Base-by-base conservation (phyloP, 768 basidiomycete species). In the Suillus spraguei region DNA sequence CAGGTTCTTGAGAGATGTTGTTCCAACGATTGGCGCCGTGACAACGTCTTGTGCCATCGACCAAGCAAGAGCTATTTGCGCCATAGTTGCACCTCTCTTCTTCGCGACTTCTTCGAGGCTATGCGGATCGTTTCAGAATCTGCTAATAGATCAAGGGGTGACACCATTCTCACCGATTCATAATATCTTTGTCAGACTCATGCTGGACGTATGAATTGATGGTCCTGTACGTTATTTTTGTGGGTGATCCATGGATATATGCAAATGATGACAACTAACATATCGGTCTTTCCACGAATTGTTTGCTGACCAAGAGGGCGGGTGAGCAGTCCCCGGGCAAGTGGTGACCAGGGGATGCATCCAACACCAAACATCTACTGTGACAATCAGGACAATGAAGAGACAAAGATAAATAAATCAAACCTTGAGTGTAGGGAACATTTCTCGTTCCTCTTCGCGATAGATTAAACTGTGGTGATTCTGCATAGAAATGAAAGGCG, bases 401-500 rank as follows among this genome's bases (percentile, higher is more conserved):
- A 60, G 22, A 14, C 46, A 33, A 39, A 35, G 5, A 28, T 17
- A 38, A 24, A 24, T 13, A 54, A n/a, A 50, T 47, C 32, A 28
- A 41, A 82, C 84, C 76, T 85, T 83, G 39, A 85, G 73, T 1
- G 82, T 82, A 3, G 87, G 87, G 67, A 87, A 84, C 84, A 86
- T 85, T 67, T 86, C 85, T 2, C 85, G 76, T 68, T 86, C 87
- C 68, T 90, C 87, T 70, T 90, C 88, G 17, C 88, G 77, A 67
- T 90, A 89, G 14, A 85, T 68, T 10, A 87, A 72, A 63, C 76
- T 85, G 70, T 89, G 83, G 63, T 86, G 85, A 68, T 89, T 89
- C 71, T 89, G 88, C 87, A 89, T 87, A 1, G 84, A 85, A 69
- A 89, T 85, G 74, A 90, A 89, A 1, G 83, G 84, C 0, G 84